A percentile compares a stretch with the other conserved stretches of the same genome.
phyloP scores from a whole-genome alignment of 2,329 filamentous ascomycete species.

The Pseudofabraea citricarpa region DNA sequence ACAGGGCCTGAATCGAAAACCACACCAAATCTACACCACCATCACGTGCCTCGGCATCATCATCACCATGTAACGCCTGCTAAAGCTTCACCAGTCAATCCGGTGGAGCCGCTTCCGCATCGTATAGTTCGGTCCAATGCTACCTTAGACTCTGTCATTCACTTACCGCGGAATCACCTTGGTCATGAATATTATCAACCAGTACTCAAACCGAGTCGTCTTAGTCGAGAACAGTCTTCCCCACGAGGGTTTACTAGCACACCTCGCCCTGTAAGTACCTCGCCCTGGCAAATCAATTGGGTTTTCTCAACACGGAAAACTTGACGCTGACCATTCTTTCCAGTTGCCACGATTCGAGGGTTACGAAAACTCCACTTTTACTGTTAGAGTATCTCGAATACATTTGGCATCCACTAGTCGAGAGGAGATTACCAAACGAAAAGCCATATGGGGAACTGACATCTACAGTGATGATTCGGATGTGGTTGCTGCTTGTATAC shows the following conservation, averaged over 20 bases:
- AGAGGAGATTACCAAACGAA: constrained; percentile 76
- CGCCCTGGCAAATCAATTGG: constrained; percentile 27
- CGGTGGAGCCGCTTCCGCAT: constrained; percentile 55
- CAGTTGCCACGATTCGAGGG: constrained; percentile 71
- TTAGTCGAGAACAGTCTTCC: constrained; percentile 43
- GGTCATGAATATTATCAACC: constrained; percentile 81
- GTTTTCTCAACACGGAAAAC: no score
- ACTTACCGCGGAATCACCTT: constrained; percentile 71
- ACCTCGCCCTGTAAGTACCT: constrained; percentile 14
- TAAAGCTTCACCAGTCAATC: constrained; percentile 25
- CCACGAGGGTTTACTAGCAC: constrained; percentile 22
- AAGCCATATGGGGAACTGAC: constrained; percentile 87
- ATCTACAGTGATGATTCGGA: constrained; percentile 97
- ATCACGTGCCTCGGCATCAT: constrained; percentile 28
- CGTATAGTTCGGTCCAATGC: constrained; percentile 63
- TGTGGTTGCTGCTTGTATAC: constrained; percentile 85
- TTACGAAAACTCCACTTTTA: constrained; percentile 80
- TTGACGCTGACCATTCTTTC: constrained; percentile 57
- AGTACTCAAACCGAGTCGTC: constrained; percentile 48
- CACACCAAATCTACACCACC: constrained; percentile 21
- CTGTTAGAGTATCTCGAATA: constrained; percentile 77
- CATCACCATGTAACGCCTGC: constrained; percentile 33
- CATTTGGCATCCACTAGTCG: constrained; percentile 67
- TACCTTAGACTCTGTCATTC: constrained; percentile 66
- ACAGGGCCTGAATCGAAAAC: constrained; percentile 26